Evolutionary conservation across 73 alveolate species (phyloP).

Genomic region (Breviolum minutum): DNA sequence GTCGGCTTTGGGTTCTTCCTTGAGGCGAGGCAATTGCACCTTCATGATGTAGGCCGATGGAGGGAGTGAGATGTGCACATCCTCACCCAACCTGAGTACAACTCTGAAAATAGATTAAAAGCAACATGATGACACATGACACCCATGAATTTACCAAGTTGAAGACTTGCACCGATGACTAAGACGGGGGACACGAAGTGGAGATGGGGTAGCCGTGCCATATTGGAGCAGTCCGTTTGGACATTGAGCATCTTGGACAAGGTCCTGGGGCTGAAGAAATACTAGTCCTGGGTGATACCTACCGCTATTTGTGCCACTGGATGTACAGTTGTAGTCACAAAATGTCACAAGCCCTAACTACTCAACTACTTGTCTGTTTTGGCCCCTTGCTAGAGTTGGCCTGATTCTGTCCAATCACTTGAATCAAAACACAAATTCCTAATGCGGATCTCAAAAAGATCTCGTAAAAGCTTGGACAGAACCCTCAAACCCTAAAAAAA

Average conservation of each 20-base stretch:
- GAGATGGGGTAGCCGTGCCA: constrained; percentile 74
- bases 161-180: neutral
- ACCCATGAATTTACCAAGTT: neutral
- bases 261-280: constrained; percentile 1
- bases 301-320: too few relatives aligned
- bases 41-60: constrained; percentile 90
- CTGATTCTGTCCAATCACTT: too few relatives aligned
- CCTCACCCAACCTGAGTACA: constrained; percentile 55
- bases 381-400: too few relatives aligned
- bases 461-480: neutral
- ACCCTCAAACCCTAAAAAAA: neutral
- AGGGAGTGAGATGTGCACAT: constrained; percentile 50
- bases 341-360: too few relatives aligned
- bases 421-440: too few relatives aligned
- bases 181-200: constrained; percentile 48
- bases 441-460: too few relatives aligned
- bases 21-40: constrained; percentile 66
- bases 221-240: constrained; percentile 79
- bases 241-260: constrained; percentile 54
- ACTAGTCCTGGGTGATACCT: too few relatives aligned
- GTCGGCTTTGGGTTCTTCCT: neutral
- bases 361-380: too few relatives aligned
- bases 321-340: too few relatives aligned
- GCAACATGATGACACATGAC: neutral
- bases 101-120: neutral